A percentile compares a stretch with the other conserved stretches of the same genome.
Evolutionary conservation across 805 yeast genomes (phyloP).

Genomic region (Kodamaea lidongshanica): DNA sequence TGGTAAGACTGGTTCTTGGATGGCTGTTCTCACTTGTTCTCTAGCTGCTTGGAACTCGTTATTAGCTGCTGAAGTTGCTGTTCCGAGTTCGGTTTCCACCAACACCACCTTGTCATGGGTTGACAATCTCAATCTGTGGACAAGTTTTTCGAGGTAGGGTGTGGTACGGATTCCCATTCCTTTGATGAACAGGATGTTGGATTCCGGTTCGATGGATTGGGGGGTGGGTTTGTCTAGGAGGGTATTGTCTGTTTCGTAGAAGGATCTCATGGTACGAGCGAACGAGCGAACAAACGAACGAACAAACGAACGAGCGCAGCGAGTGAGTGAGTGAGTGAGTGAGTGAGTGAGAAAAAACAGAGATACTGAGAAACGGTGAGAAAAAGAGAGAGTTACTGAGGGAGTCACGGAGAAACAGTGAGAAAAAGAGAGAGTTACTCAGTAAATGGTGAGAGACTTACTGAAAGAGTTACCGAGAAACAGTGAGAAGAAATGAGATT

Average conservation of each 20-base stretch:
- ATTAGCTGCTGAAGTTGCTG: constrained; percentile 40
- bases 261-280: constrained; percentile 33
- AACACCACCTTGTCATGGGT: constrained; percentile 33
- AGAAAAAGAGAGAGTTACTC: constrained; percentile 2
- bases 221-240: constrained; percentile 42
- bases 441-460: not conserved
- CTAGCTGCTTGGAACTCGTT: constrained; percentile 36
- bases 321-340: not conserved
- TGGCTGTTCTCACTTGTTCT: constrained; percentile 25
- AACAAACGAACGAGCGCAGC: not conserved
- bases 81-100: constrained; percentile 37
- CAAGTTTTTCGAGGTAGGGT: constrained; percentile 40
- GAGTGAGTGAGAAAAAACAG: not conserved
- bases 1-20: constrained; percentile 53
- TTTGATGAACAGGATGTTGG: constrained; percentile 36
- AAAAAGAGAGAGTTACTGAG: not conserved
- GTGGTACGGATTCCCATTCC: constrained; percentile 53
- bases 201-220: constrained; percentile 34
- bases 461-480: not conserved
- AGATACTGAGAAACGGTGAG: not conserved
- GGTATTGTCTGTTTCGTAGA: constrained; percentile 48
- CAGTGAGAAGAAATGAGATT: constrained; percentile 3
- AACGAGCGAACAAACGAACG: not conserved
- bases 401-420: not conserved
- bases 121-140: constrained; percentile 34